A percentile compares a stretch with the other conserved stretches of the same genome.
Evolutionary conservation across 1,284 basidiomycete species (phyloP).

Genomic region (Marasmius oreades): DNA sequence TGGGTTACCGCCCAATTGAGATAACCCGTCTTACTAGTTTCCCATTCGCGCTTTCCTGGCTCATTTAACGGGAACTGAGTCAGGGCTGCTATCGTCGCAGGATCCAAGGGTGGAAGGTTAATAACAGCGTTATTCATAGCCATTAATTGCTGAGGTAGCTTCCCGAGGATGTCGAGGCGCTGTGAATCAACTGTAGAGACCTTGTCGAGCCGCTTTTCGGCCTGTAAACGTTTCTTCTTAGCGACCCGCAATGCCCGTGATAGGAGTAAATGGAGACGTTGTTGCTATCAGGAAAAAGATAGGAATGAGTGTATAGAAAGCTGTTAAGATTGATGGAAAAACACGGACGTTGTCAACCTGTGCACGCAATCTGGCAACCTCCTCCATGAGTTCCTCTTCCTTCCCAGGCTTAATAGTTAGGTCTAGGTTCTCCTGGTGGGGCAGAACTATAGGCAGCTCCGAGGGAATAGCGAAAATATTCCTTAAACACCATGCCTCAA

Average conservation of each 20-base stretch:
- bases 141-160: slow-evolving; percentile 35
- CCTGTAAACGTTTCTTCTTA: slow-evolving; percentile 36
- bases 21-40: slow-evolving; percentile 63
- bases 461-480: slow-evolving; percentile 72
- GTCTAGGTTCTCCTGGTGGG: slow-evolving; percentile 61
- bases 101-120: slow-evolving; percentile 48
- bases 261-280: slow-evolving; percentile 52
- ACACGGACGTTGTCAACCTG: slow-evolving; percentile 57
- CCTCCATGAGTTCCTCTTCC: slow-evolving; percentile 57
- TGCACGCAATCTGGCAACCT: slow-evolving; percentile 55
- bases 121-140: slow-evolving; percentile 44
- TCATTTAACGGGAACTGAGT: slow-evolving; percentile 39
- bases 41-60: slow-evolving; percentile 69
- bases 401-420: slow-evolving; percentile 44
- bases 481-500: slow-evolving; percentile 74
- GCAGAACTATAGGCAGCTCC: slow-evolving; percentile 62
- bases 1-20: slow-evolving; percentile 63
- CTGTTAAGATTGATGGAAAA: slow-evolving; percentile 6
- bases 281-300: slow-evolving; percentile 44
- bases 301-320: not conserved
- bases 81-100: slow-evolving; percentile 36
- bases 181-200: slow-evolving; percentile 43
- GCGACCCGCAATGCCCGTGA: slow-evolving; percentile 46
- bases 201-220: slow-evolving; percentile 39
- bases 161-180: slow-evolving; percentile 28